These are phyloP conservation scores for Trametes maxima DNA, from an alignment of 768 basidiomycete species.

Conservation along the genomic window DNA sequence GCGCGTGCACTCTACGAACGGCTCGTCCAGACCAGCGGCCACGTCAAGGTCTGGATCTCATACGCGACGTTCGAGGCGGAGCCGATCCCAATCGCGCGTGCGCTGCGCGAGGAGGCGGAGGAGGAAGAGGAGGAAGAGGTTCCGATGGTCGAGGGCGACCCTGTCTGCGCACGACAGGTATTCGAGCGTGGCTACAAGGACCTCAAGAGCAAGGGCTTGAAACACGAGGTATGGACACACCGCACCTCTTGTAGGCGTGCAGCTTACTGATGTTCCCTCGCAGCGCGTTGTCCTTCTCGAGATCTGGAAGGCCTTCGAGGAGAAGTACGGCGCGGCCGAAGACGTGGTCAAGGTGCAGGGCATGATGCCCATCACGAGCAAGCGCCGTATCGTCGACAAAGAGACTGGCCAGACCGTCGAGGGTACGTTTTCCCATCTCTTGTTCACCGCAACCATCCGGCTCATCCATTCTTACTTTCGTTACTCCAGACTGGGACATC, in stretches of 20 bases:
- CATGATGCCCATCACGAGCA: slow-evolving; percentile 93
- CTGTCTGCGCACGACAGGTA: slow-evolving; percentile 67
- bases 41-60: slow-evolving; percentile 97
- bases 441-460: background rate
- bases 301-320: slow-evolving; percentile 95
- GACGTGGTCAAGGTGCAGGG: slow-evolving; percentile 82
- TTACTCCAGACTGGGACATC: slow-evolving; percentile 80
- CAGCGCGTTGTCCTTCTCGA: slow-evolving; percentile 91
- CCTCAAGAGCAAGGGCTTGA: slow-evolving; percentile 76
- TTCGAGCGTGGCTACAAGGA: slow-evolving; percentile 90
- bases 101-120: slow-evolving; percentile 70
- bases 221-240: slow-evolving; percentile 72
- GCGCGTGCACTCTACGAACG: slow-evolving; percentile 89
- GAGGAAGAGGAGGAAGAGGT: slow-evolving; percentile 53
- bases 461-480: background rate
- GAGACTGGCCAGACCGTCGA: slow-evolving; percentile 78
- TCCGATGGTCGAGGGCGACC: slow-evolving; percentile 73
- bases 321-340: slow-evolving; percentile 69
- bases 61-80: slow-evolving; percentile 92
- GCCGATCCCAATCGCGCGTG: slow-evolving; percentile 64
- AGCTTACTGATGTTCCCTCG: background rate
- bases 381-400: slow-evolving; percentile 79
- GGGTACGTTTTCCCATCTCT: slow-evolving; percentile 50
- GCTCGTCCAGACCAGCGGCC: slow-evolving; percentile 80
- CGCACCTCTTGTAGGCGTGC: background rate